Evolutionary conservation across 208 protist genomes (phyloP), one percentile per base, ranked within the genome.

Genomic region (Crithidia fasciculata): DNA sequence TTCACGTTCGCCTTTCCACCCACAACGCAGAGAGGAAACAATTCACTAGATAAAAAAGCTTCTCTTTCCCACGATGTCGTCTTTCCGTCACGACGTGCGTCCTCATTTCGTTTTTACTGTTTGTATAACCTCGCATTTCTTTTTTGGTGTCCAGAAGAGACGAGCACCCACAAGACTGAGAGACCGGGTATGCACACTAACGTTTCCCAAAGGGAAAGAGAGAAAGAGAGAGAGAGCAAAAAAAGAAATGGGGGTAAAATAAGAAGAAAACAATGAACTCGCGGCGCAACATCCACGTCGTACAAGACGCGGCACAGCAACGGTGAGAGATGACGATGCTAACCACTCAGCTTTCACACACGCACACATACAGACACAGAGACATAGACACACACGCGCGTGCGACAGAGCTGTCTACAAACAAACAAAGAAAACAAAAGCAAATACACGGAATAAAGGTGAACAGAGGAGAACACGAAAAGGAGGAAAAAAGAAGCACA

Each of bases 401-500:
- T 58, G 64, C n/a, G 40, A 54, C 8, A 41, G 18, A 39, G 36
- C 36, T 8, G 40, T 12, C 19, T 40, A 58, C 56, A 53, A 61
- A 7, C 37, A 64, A 40, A 66, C 8, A 66, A 13, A 66, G 2
- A 53, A 16, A 69, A 69, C 8, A 43, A 36, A 69, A 44, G n/a
- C 13, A 40, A 69, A 57, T 2, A 16, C 37, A 49, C 50, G 62
- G 45, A 55, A 44, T 36, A 68, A 54, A 19, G 28, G 45, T 28
- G 5, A 67, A 52, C 45, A 53, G 52, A 64, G 28, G 16, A 69
- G 36, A 39, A 56, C 36, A 59, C n/a, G 12, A 44, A 43, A n/a
- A 70, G 47, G 59, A 36, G 57, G 2, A 64, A 59, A 41, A 76
- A 64, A 45, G 13, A 70, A 70, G 41, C n/a, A 54, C 15, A 41